phyloP scores from a whole-genome alignment of 2,329 filamentous ascomycete genomes.

The Neopestalotiopsis clavispora region DNA sequence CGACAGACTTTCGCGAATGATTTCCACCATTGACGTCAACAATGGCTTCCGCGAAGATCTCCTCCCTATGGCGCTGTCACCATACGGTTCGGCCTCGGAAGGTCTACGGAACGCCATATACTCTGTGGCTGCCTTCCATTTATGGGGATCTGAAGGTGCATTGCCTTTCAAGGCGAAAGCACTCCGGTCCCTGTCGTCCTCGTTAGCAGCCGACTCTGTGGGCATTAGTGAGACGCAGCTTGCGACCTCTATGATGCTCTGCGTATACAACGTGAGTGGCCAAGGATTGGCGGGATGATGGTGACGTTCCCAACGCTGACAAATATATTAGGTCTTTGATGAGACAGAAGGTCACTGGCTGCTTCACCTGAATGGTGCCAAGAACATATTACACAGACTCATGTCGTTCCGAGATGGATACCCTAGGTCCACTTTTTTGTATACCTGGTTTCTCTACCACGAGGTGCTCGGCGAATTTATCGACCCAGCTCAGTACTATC shows the following conservation, averaged over 20 bases:
- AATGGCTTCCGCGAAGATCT: slow-evolving; percentile 53
- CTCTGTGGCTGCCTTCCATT: slow-evolving; percentile 48
- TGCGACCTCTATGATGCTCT: slow-evolving; percentile 55
- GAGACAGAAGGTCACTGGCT: slow-evolving; percentile 51
- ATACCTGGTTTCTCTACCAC: slow-evolving; percentile 54
- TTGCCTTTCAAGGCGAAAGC: slow-evolving; percentile 47
- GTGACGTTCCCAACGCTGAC: background rate
- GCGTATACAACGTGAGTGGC: slow-evolving; percentile 49
- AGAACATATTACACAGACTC: slow-evolving; percentile 38
- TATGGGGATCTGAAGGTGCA: slow-evolving; percentile 43
- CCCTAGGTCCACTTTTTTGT: slow-evolving; percentile 43
- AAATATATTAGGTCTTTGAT: slow-evolving; percentile 48
- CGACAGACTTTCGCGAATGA: slow-evolving; percentile 45
- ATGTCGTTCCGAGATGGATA: slow-evolving; percentile 31
- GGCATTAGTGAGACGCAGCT: slow-evolving; percentile 44
- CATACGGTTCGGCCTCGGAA: slow-evolving; percentile 36
- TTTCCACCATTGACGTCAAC: slow-evolving; percentile 50
- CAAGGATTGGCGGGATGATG: background rate
- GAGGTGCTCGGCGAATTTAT: slow-evolving; percentile 51
- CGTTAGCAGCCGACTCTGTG: slow-evolving; percentile 36
- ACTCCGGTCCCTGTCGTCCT: slow-evolving; percentile 43
- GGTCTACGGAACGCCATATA: slow-evolving; percentile 50
- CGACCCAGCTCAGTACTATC: slow-evolving; percentile 35
- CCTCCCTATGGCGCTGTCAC: slow-evolving; percentile 49
- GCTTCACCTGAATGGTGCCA: slow-evolving; percentile 49